phyloP scores from a whole-genome alignment of 1,284 basidiomycete genomes.

The Microbotryum silenes-acaulis region DNA sequence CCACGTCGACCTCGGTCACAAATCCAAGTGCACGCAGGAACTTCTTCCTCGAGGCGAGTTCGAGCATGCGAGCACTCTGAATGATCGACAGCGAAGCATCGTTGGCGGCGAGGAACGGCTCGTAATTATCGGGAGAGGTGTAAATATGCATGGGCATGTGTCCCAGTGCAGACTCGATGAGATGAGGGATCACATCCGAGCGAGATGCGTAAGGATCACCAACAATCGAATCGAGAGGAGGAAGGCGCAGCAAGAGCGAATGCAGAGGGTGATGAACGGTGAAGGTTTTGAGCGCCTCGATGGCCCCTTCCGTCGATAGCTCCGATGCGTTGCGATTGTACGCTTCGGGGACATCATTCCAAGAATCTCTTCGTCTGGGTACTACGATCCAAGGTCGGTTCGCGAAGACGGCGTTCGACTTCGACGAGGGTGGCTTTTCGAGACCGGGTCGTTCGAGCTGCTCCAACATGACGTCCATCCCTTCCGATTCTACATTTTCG shows the following conservation, averaged over 20 bases:
- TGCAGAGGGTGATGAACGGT: conserved; percentile 24
- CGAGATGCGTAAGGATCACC: conserved; percentile 33
- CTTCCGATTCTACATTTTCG: conserved; percentile 26
- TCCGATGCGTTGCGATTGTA: conserved; percentile 21
- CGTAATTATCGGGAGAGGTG: conserved; percentile 19
- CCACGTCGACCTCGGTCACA: conserved; percentile 30
- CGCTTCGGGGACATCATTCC: conserved; percentile 20
- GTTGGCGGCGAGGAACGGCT: conserved; percentile 30
- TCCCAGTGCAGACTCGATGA: conserved; percentile 33
- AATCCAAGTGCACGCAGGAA: conserved; percentile 31
- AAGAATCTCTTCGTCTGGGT: conserved; percentile 24
- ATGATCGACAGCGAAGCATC: conserved; percentile 29
- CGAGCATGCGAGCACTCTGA: conserved; percentile 33
- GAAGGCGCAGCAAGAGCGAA: conserved; percentile 31
- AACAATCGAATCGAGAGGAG: conserved; percentile 30
- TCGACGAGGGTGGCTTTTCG: neutral
- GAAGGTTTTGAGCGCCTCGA: conserved; percentile 19
- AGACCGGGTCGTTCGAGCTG: conserved; percentile 14
- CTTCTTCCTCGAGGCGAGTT: conserved; percentile 22
- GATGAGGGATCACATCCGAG: conserved; percentile 28
- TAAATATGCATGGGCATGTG: conserved; percentile 31
- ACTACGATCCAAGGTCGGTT: conserved; percentile 32
- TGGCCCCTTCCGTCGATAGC: conserved; percentile 12
- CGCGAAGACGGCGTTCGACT: conserved; percentile 2
- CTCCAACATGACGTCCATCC: conserved; percentile 20